Conservation (phyloP, 495 filamentous ascomycete genomes). For the Darksidea phi region DNA sequence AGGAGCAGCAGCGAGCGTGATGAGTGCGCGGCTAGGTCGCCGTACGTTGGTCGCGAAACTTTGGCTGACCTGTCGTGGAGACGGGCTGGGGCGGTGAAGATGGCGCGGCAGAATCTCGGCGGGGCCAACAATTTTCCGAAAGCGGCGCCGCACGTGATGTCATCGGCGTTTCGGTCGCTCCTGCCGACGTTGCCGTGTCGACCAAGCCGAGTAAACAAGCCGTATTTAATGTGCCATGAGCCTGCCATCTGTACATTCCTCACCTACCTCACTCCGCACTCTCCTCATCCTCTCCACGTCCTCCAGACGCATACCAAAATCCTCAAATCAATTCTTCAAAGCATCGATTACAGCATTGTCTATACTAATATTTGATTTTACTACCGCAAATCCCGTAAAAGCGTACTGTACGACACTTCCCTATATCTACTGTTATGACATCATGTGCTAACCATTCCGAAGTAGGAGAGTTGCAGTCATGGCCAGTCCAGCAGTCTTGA, state of each 20-base stretch:
- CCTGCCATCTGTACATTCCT: constrained; percentile 26
- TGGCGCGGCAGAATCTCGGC: constrained; percentile 17
- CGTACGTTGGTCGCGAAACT: constrained; percentile 4
- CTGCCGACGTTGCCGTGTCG: constrained; percentile 18
- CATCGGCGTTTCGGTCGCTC: not conserved
- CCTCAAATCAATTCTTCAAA: constrained; percentile 43
- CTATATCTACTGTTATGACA: not conserved
- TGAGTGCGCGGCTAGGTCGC: not conserved
- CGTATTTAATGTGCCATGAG: constrained; percentile 17
- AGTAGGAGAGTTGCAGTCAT: constrained; percentile 50
- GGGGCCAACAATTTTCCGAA: not conserved
- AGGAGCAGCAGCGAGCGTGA: not conserved
- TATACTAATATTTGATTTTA: constrained; percentile 34
- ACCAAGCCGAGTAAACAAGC: constrained; percentile 29
- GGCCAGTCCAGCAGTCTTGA: constrained; percentile 85
- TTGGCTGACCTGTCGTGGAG: constrained; percentile 17
- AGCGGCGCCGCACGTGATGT: constrained; percentile 9
- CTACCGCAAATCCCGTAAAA: constrained; percentile 29
- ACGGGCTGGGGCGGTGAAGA: constrained; percentile 2
- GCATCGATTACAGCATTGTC: constrained; percentile 36
- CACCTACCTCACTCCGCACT: constrained; percentile 33
- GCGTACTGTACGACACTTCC: constrained; percentile 25
- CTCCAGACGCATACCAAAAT: constrained; percentile 25
- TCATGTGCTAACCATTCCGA: constrained; percentile 12
- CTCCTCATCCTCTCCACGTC: constrained; percentile 28